Evolutionary conservation across 2,329 filamentous ascomycete species (phyloP).

Genomic region (Scleromitrula shiraiana): DNA sequence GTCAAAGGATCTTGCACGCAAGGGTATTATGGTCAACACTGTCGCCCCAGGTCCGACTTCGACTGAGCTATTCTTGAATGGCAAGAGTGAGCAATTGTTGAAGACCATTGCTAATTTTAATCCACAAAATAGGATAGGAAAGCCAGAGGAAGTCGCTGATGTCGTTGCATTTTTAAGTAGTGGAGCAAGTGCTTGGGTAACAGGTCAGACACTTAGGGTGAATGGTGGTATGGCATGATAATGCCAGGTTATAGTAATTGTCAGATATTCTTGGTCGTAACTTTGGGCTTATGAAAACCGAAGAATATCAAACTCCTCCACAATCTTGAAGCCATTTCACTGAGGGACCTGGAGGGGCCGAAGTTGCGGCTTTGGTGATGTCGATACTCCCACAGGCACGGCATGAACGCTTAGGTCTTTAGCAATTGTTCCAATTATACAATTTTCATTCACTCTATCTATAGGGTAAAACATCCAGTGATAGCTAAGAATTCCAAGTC

Average conservation of each 20-base stretch:
- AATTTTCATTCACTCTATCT: too few species aligned
- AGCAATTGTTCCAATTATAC: too few species aligned
- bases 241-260: not conserved
- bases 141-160: conserved; percentile 40
- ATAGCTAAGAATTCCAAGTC: too few species aligned
- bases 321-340: too few species aligned
- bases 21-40: conserved; percentile 42
- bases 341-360: too few species aligned
- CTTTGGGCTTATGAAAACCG: not conserved
- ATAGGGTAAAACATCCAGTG: too few species aligned
- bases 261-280: not conserved
- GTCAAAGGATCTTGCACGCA: conserved; percentile 42
- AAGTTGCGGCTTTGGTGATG: too few species aligned
- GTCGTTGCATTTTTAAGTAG: conserved; percentile 34
- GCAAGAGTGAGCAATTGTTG: conserved; percentile 33
- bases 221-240: conserved; percentile 25
- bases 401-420: too few species aligned
- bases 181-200: conserved; percentile 18
- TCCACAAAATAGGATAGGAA: conserved; percentile 38
- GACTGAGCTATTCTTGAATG: conserved; percentile 42
- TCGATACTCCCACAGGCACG: too few species aligned
- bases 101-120: conserved; percentile 34
- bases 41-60: conserved; percentile 44
- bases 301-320: not conserved
- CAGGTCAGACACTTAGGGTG: conserved; percentile 21